Evolutionary conservation across 345 rosid species (phyloP), one percentile per base, ranked within the genome.

Genomic region (Chamaenerion angustifolium): DNA sequence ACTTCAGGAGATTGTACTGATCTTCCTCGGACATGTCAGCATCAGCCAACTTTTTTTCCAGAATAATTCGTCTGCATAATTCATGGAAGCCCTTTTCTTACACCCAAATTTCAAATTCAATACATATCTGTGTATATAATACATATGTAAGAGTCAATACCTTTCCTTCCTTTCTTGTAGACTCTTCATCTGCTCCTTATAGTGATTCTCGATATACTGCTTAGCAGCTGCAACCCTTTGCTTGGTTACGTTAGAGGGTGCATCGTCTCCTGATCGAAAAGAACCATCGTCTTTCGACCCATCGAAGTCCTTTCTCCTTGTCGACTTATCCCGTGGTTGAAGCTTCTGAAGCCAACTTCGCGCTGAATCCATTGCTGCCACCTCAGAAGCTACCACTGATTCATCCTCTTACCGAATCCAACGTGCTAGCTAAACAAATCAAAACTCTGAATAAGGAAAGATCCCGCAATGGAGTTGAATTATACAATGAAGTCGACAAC

Each of bases 21-120:
- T 90, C 98, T 75, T 89, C 94, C 74, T 86, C 83, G 0, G 98
- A 86, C 17, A 79, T 92, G 51, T 90, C 94, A 58, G 95, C 98
- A 67, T 90, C 94, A 5, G 88, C 95, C 52, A 90, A 68, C 75
- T 90, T 86, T 78, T 73, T 75, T 63, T 83, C 98, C 73, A 86
- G 49, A 55, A 75, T 54, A 55, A 42, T 67, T 52, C 98, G 76
- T 59, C 95, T 88, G 21, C 49, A 55, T 47, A 52, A 18, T 31
- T 31, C 37, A 31, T 31, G 37, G 37, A 31, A 31, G 10, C 1
- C 37, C 37, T 31, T 31, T 31, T 31, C 37, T 31, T 31, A 31
- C 1, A 4, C 37, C 37, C 37, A 4, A 31, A 31, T 3, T 31
- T 31, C 37, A 31, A 31, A 31, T 3, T 31, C 37, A 31, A 31